Evolutionary conservation across 805 yeast species (phyloP).

Genomic region (Pichia rugopelliculosa): DNA sequence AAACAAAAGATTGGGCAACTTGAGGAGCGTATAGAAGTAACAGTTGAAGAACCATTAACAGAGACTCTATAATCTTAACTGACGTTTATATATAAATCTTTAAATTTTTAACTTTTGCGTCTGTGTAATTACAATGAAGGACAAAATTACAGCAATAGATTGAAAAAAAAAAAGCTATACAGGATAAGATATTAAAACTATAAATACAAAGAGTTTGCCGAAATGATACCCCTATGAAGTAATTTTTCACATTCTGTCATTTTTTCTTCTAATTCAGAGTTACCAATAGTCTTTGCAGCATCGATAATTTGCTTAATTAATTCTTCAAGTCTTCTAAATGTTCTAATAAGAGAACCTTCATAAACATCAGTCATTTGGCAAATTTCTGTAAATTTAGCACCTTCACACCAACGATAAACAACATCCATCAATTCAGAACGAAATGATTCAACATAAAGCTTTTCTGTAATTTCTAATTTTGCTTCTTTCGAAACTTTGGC

Average conservation of each 20-base stretch:
- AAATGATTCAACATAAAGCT: slow-evolving; percentile 87
- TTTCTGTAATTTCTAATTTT: slow-evolving; percentile 82
- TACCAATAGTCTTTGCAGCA: slow-evolving; percentile 94
- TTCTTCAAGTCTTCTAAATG: slow-evolving; percentile 92
- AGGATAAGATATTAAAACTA: slow-evolving; percentile 18
- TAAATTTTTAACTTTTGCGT: too few species aligned
- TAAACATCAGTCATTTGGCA: slow-evolving; percentile 99
- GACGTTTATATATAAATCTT: too few species aligned
- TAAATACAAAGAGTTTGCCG: slow-evolving; percentile 88
- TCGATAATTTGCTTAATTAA: slow-evolving; percentile 80
- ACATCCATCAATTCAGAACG: slow-evolving; percentile 95
- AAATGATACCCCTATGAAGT: slow-evolving; percentile 92
- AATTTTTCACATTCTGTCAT: slow-evolving; percentile 81
- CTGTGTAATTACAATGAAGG: too few species aligned
- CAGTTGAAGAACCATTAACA: slow-evolving; percentile 5
- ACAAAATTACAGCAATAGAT: neutral
- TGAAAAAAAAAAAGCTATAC: neutral
- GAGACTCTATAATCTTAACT: neutral
- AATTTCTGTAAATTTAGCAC: slow-evolving; percentile 91
- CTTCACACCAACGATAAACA: slow-evolving; percentile 93
- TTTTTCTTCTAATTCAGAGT: slow-evolving; percentile 73
- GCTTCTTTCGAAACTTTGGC: slow-evolving; percentile 88
- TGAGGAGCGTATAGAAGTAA: neutral
- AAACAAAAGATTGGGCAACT: neutral
- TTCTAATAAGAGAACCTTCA: slow-evolving; percentile 92